Percentiles rank a stretch among this genome's conserved stretches.
Conservation (phyloP, 805 yeast species). For the Schwanniomyces pseudopolymorphus region DNA sequence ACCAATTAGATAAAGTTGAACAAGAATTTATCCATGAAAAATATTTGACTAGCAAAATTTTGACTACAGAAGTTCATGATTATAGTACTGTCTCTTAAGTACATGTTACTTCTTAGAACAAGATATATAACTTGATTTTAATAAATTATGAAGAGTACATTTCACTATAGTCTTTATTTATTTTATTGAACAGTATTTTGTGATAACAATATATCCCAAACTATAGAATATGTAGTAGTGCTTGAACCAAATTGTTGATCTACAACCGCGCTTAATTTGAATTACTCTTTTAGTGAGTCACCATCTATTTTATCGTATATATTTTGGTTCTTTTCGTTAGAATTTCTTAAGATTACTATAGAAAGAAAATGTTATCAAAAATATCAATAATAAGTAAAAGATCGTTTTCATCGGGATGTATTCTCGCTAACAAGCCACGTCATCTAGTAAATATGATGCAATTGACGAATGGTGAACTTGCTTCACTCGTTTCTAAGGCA, state of each 20-base stretch:
- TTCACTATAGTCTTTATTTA: too few species aligned
- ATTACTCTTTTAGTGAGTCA: slow-evolving; percentile 12
- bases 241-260: slow-evolving; percentile 3
- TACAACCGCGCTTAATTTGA: slow-evolving; percentile 11
- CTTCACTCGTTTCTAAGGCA: slow-evolving; percentile 72
- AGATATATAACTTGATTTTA: too few species aligned
- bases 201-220: too few species aligned
- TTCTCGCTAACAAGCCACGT: slow-evolving; percentile 39
- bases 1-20: too few species aligned
- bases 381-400: slow-evolving; percentile 10
- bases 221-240: not conserved
- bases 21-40: too few species aligned
- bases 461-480: slow-evolving; percentile 69
- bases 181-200: too few species aligned
- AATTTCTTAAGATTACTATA: slow-evolving; percentile 1
- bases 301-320: not conserved
- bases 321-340: slow-evolving; percentile 6
- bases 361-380: slow-evolving; percentile 6
- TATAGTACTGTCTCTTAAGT: too few species aligned
- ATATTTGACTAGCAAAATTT: too few species aligned
- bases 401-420: slow-evolving; percentile 7
- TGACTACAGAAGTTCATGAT: too few species aligned
- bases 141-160: too few species aligned
- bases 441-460: slow-evolving; percentile 85
- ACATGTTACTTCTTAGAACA: too few species aligned